Conservation (phyloP, 2,329 filamentous ascomycete genomes). For the Fusarium tanahbumbuense region DNA sequence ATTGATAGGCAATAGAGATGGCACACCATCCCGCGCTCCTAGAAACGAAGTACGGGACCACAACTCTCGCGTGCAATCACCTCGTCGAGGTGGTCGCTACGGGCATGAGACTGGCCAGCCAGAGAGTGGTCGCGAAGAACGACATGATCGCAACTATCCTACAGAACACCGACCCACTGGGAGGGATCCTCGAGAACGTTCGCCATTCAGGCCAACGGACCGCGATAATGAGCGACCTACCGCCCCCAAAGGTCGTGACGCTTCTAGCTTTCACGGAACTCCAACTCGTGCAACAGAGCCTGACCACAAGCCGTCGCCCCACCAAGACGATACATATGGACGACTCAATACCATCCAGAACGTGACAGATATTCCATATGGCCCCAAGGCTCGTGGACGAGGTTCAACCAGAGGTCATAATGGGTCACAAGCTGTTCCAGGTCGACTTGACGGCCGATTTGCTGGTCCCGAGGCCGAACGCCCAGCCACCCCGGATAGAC, state of each 20-base stretch:
- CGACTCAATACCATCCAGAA: slow-evolving; percentile 66
- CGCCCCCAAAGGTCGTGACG: slow-evolving; percentile 56
- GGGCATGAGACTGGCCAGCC: slow-evolving; percentile 47
- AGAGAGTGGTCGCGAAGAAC: slow-evolving; percentile 60
- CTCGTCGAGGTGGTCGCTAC: slow-evolving; percentile 55
- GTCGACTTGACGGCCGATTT: slow-evolving; percentile 58
- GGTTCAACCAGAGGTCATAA: slow-evolving; percentile 55
- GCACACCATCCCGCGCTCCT: slow-evolving; percentile 50
- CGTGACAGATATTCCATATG: slow-evolving; percentile 63
- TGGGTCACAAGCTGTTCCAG: slow-evolving; percentile 52
- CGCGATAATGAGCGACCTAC: slow-evolving; percentile 51
- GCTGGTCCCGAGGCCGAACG: slow-evolving; percentile 55
- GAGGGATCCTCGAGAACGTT: slow-evolving; percentile 51
- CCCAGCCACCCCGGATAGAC: slow-evolving; percentile 61
- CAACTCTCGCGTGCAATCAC: slow-evolving; percentile 59
- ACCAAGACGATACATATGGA: slow-evolving; percentile 72
- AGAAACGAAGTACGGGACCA: slow-evolving; percentile 61
- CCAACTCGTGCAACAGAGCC: slow-evolving; percentile 56
- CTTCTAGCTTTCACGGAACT: slow-evolving; percentile 53
- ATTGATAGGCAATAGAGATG: slow-evolving; percentile 57
- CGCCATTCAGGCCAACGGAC: slow-evolving; percentile 53
- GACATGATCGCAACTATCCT: slow-evolving; percentile 57
- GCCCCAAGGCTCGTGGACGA: slow-evolving; percentile 64
- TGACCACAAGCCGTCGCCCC: slow-evolving; percentile 62
- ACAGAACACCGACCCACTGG: slow-evolving; percentile 48